Conservation (phyloP, 306 rosid species). For the Inga leiocalycina region DNA sequence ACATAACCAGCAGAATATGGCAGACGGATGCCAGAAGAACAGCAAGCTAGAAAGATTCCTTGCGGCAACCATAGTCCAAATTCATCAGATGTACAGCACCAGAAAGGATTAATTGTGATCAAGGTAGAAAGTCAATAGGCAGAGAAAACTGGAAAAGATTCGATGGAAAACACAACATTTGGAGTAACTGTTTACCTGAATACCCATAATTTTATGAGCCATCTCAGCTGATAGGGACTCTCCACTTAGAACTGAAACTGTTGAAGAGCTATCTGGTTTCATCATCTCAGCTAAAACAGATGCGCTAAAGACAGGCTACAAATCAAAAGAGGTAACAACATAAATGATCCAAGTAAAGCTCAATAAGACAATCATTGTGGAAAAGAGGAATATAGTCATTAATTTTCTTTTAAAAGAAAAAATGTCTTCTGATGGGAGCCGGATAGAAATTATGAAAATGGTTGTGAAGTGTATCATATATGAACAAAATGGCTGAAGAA, state of each 20-base stretch:
- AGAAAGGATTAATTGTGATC: neutral
- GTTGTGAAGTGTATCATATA: neutral
- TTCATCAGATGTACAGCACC: conserved; percentile 34
- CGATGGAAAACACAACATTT: neutral
- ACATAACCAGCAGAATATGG: conserved; percentile 77
- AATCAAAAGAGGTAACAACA: conserved; percentile 22
- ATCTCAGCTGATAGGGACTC: conserved; percentile 80
- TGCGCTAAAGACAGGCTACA: conserved; percentile 84
- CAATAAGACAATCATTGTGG: neutral
- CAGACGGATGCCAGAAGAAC: conserved; percentile 78
- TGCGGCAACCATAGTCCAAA: conserved; percentile 59
- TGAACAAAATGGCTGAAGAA: neutral
- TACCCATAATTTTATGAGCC: conserved; percentile 81
- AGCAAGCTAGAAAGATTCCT: conserved; percentile 77
- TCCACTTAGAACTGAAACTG: conserved; percentile 61
- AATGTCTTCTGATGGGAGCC: neutral
- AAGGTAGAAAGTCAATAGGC: conserved; percentile 6
- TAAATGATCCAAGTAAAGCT: neutral
- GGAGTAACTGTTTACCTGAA: conserved; percentile 59
- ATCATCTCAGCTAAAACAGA: conserved; percentile 84
- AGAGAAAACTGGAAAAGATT: neutral
- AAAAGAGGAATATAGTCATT: neutral
- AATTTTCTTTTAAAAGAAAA: neutral
- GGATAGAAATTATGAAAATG: neutral
- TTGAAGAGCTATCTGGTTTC: conserved; percentile 86